These are phyloP conservation scores for Kwoniella dendrophila DNA, from an alignment of 768 basidiomycete genomes.

Conservation along the genomic window DNA sequence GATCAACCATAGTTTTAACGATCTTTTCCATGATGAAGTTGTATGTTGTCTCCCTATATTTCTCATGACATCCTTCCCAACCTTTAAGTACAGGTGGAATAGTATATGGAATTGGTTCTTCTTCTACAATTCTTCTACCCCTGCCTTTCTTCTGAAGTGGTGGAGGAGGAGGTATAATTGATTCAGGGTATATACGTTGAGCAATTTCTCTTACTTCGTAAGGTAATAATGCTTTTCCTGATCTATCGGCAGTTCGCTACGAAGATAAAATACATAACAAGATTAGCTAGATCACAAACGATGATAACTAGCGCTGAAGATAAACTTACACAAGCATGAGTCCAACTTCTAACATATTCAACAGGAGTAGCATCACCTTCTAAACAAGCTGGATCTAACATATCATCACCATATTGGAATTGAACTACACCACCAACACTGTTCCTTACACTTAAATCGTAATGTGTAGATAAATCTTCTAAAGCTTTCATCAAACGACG, in stretches of 20 bases:
- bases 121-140: slow-evolving; percentile 58
- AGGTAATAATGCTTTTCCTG: slow-evolving; percentile 72
- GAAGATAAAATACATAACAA: neutral
- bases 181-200: slow-evolving; percentile 42
- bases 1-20: slow-evolving; percentile 66
- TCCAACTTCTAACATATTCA: slow-evolving; percentile 84
- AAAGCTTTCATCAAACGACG: slow-evolving; percentile 97
- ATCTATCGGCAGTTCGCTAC: slow-evolving; percentile 68
- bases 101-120: slow-evolving; percentile 3
- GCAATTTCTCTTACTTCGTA: slow-evolving; percentile 80
- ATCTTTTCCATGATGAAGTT: slow-evolving; percentile 72
- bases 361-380: slow-evolving; percentile 95
- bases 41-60: slow-evolving; percentile 56
- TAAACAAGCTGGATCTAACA: slow-evolving; percentile 91
- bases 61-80: slow-evolving; percentile 51
- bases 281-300: neutral
- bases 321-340: slow-evolving; percentile 70
- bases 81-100: slow-evolving; percentile 19
- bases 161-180: slow-evolving; percentile 13
- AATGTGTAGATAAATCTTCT: slow-evolving; percentile 94
- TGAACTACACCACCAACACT: slow-evolving; percentile 94
- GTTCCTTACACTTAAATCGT: slow-evolving; percentile 93
- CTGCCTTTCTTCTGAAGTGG: slow-evolving; percentile 57
- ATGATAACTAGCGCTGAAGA: neutral
- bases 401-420: slow-evolving; percentile 95